Conservation (phyloP, 257 asterid genomes). For the Linderniella brevidens region DNA sequence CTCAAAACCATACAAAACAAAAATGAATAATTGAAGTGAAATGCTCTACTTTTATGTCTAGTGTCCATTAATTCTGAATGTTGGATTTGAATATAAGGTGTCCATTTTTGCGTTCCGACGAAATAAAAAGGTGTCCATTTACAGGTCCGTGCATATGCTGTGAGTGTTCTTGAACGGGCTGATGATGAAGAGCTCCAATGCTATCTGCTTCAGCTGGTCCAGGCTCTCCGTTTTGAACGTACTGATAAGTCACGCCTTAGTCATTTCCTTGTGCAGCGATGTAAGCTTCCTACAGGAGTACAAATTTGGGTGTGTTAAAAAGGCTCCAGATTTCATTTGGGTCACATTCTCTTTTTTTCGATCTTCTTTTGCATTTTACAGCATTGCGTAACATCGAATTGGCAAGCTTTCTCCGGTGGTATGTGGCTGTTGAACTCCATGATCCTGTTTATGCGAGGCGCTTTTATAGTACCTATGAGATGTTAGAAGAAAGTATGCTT, state of each 20-base stretch:
- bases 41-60: too few species aligned
- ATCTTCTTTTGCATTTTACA: slow-evolving; percentile 19
- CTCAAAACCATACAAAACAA: too few species aligned
- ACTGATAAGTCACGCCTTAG: slow-evolving; percentile 85
- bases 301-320: not conserved
- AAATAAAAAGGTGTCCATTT: not conserved
- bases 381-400: slow-evolving; percentile 78
- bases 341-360: not conserved
- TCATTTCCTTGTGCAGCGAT: slow-evolving; percentile 89
- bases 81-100: not conserved
- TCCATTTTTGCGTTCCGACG: not conserved
- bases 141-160: slow-evolving; percentile 96
- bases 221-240: slow-evolving; percentile 97
- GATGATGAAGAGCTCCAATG: slow-evolving; percentile 99
- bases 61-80: not conserved
- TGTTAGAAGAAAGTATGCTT: slow-evolving; percentile 79
- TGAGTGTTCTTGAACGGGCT: slow-evolving; percentile 91
- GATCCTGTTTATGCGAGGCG: slow-evolving; percentile 90
- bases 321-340: too few species aligned
- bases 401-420: slow-evolving; percentile 99
- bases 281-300: slow-evolving; percentile 24
- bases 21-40: too few species aligned
- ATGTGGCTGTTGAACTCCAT: slow-evolving; percentile 94
- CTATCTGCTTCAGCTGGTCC: slow-evolving; percentile 95
- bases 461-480: slow-evolving; percentile 74